These are phyloP conservation scores for Trypanosoma grayi DNA, from an alignment of 208 protist species.

Conservation along the genomic window DNA sequence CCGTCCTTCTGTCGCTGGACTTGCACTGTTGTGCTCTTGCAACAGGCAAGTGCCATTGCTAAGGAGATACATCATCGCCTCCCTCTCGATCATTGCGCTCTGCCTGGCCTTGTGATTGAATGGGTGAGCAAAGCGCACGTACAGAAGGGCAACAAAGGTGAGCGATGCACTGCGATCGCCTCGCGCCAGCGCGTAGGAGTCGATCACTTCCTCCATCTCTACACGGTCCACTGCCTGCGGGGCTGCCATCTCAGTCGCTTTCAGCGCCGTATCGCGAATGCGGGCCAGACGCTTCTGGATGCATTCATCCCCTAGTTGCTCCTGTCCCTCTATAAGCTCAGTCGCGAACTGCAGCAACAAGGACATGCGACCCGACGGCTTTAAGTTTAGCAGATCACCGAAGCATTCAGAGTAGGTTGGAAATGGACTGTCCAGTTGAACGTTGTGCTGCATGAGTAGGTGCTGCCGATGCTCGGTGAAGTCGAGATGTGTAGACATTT, in stretches of 20 bases:
- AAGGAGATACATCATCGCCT: slow-evolving; percentile 68
- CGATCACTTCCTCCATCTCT: slow-evolving; percentile 70
- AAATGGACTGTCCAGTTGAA: slow-evolving; percentile 85
- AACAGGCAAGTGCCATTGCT: slow-evolving; percentile 38
- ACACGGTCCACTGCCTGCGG: slow-evolving; percentile 38
- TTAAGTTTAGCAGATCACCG: slow-evolving; percentile 63
- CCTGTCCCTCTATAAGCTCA: slow-evolving; percentile 58
- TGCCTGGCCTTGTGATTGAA: slow-evolving; percentile 86
- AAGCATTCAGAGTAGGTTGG: slow-evolving; percentile 88
- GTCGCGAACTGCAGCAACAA: slow-evolving; percentile 83
- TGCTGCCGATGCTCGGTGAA: slow-evolving; percentile 56
- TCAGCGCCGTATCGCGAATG: slow-evolving; percentile 26
- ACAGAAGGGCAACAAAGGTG: slow-evolving; percentile 82
- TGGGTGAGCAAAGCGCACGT: slow-evolving; percentile 83
- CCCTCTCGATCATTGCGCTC: slow-evolving; percentile 59
- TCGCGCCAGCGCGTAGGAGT: slow-evolving; percentile 66
- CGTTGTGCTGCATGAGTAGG: slow-evolving; percentile 68
- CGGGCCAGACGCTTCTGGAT: slow-evolving; percentile 20
- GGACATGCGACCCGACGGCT: slow-evolving; percentile 62
- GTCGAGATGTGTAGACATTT: slow-evolving; percentile 8
- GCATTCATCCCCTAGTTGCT: slow-evolving; percentile 30
- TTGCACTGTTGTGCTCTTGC: not conserved
- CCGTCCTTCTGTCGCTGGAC: not conserved
- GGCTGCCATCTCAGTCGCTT: slow-evolving; percentile 19
- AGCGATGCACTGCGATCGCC: slow-evolving; percentile 61